phyloP scores from a whole-genome alignment of 164 flowering plant species.

The Kingdonia uniflora region DNA sequence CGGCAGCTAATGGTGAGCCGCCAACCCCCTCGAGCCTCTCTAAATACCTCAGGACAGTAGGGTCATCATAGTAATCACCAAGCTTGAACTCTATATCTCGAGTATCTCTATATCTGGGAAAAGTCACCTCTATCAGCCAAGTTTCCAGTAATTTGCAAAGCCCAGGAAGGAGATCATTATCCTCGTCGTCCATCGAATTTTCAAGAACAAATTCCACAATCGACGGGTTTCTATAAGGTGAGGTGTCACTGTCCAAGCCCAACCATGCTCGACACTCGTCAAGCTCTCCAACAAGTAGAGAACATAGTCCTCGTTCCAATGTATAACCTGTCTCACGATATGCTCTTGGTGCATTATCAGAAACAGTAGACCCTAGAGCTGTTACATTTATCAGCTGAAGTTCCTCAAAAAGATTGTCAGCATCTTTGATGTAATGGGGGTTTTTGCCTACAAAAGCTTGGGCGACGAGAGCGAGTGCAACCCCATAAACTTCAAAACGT shows the following conservation, averaged over 20 bases:
- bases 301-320: slow-evolving; percentile 87
- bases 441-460: slow-evolving; percentile 77
- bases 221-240: slow-evolving; percentile 73
- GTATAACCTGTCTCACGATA: slow-evolving; percentile 82
- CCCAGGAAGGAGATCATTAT: slow-evolving; percentile 73
- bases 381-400: slow-evolving; percentile 73
- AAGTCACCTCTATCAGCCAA: slow-evolving; percentile 89
- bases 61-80: slow-evolving; percentile 95
- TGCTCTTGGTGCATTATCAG: slow-evolving; percentile 24
- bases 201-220: slow-evolving; percentile 63
- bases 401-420: slow-evolving; percentile 76
- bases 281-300: slow-evolving; percentile 82
- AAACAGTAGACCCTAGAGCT: slow-evolving; percentile 25
- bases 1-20: slow-evolving; percentile 93
- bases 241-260: slow-evolving; percentile 66
- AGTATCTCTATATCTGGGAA: slow-evolving; percentile 86
- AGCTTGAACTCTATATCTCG: slow-evolving; percentile 58
- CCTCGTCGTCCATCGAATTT: slow-evolving; percentile 61
- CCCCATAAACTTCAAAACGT: slow-evolving; percentile 90
- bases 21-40: slow-evolving; percentile 77
- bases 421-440: slow-evolving; percentile 76
- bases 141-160: slow-evolving; percentile 88
- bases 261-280: slow-evolving; percentile 86
- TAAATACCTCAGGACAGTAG: slow-evolving; percentile 66
- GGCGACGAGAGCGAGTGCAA: slow-evolving; percentile 93